Percentiles rank a stretch among this genome's conserved stretches.
Conservation (phyloP, 192 early-diverging fungal genomes). For the Pecoramyces ruminantium region DNA sequence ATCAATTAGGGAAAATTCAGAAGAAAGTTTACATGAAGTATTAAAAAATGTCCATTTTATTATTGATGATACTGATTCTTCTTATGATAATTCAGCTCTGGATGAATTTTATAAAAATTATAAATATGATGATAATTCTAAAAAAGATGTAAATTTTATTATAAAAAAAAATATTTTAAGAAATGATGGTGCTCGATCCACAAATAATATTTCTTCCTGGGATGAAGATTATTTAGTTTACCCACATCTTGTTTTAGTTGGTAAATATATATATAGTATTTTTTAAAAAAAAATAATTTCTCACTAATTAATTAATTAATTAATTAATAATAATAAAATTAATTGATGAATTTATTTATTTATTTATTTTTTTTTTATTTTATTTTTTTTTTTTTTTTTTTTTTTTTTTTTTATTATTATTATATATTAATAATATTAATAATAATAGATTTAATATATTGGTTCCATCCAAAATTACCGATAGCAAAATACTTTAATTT, state of each 20-base stretch:
- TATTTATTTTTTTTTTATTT: too few relatives aligned
- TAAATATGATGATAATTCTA: background rate
- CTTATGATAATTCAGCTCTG: background rate
- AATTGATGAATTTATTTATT: too few relatives aligned
- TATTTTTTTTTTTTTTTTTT: too few relatives aligned
- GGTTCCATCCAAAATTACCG: background rate
- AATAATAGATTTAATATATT: background rate
- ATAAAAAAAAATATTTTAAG: background rate
- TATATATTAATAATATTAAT: background rate
- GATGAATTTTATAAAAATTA: background rate
- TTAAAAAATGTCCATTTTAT: background rate
- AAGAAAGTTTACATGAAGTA: background rate
- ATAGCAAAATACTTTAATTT: background rate
- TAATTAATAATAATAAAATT: too few relatives aligned
- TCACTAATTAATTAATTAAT: too few relatives aligned
- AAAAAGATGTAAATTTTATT: background rate
- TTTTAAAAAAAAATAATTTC: too few relatives aligned
- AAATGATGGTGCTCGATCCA: background rate
- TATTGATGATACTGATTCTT: background rate
- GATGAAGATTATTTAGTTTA: background rate
- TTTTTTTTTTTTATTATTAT: too few relatives aligned
- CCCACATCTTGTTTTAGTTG: background rate
- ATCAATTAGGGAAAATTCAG: background rate
- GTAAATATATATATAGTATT: too few relatives aligned
- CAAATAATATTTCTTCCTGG: background rate